Base-by-base conservation (phyloP, 495 filamentous ascomycete species). In the Neurospora sp. region DNA sequence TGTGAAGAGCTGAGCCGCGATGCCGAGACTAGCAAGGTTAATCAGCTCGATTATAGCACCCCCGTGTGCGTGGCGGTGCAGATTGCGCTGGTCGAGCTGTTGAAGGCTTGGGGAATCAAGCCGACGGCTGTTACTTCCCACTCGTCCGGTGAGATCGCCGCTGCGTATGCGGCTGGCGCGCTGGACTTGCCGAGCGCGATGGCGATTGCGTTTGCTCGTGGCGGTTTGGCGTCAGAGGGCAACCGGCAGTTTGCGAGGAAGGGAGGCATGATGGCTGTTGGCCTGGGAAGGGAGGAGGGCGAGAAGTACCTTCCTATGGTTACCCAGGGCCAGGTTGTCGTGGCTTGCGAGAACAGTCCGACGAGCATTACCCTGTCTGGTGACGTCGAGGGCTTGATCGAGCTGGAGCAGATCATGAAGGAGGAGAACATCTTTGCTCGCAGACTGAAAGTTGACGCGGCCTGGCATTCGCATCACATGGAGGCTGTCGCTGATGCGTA, bases 141-240 rank as follows among this genome's bases (percentile, higher is more conserved):
- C 74, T 91, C 89, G 4, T 88, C 86, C 70, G 90, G 90, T n/a
- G 90, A 92, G 76, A 91, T 91, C 75, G 86, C 83, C 0, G 87
- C 87, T 6, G 86, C 86, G 0, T 87, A 85, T 71, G 79, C 84
- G 16, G 81, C 80, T 37, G 86, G 86, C 0, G 81, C 80, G 14
- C 72, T 88, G 1, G 78, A 79, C 16, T 79, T 84, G 11, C 69
- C 80, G 18, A 83, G 83, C 0, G 84, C 83, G 3, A 86, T 88
- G 85, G 75, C 82, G 16, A 78, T 89, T 1, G 84, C 87, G 4
- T 80, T 82, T 80, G 74, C 84, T 70, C 78, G 82, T 8, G 77
- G 84, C 18, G 74, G 75, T 0, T 23, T 76, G 39, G 73, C 76
- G 1, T 2, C 1, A 2, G 70, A 77, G 70, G 60, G 76, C 75